These are phyloP conservation scores for Candida sanyaensis DNA, from an alignment of 1,139 yeast genomes.

Conservation along the genomic window DNA sequence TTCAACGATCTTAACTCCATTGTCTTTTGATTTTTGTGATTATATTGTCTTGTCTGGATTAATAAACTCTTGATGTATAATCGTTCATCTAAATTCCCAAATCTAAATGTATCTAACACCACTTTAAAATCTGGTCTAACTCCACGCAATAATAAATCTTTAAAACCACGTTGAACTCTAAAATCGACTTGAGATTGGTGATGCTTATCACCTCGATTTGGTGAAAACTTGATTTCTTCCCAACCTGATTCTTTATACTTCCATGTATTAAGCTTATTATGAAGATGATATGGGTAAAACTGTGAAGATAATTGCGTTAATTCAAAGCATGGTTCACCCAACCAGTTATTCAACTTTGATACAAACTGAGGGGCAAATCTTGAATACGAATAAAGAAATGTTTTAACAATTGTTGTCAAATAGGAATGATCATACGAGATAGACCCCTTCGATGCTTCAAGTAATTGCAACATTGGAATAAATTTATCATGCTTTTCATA, in stretches of 20 bases:
- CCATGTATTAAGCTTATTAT: conserved; percentile 17
- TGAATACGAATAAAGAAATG: conserved; percentile 38
- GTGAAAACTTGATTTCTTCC: conserved; percentile 10
- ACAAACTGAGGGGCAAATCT: conserved; percentile 29
- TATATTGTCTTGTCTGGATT: conserved; percentile 21
- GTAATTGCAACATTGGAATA: conserved; percentile 14
- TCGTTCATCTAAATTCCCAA: conserved; percentile 9
- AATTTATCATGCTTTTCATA: conserved; percentile 12
- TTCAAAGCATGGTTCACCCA: conserved; percentile 19
- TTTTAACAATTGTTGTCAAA: conserved; percentile 26
- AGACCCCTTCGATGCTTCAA: conserved; percentile 14
- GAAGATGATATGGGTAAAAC: conserved; percentile 30
- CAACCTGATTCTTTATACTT: conserved; percentile 17
- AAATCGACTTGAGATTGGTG: conserved; percentile 29
- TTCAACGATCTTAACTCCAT: conserved; percentile 24
- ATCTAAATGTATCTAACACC: conserved; percentile 31
- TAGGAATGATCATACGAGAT: conserved; percentile 21
- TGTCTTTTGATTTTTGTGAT: conserved; percentile 16
- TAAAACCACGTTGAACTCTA: conserved; percentile 37
- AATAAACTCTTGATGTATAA: conserved; percentile 20
- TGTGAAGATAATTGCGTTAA: conserved; percentile 29
- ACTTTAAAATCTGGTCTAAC: conserved; percentile 36
- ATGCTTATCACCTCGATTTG: not conserved
- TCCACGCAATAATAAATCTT: conserved; percentile 33
- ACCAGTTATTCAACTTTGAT: conserved; percentile 25